A percentile compares a stretch with the other conserved stretches of the same genome.
Conservation (phyloP, 768 basidiomycete genomes). For the Rhizopogon salebrosus region DNA sequence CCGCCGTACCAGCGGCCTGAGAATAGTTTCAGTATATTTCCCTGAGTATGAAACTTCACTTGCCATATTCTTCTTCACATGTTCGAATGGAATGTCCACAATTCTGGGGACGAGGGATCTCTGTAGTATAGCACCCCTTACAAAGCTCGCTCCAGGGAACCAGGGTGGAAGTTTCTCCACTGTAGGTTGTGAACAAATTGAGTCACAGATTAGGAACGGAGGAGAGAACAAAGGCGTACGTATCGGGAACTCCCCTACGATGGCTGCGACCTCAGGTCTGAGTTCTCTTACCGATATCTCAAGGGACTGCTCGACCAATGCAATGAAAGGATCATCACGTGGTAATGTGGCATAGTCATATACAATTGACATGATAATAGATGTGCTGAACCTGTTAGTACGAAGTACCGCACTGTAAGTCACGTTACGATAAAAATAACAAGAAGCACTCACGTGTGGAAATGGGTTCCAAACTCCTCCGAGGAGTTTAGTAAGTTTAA, state of each 20-base stretch:
- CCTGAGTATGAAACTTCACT: background rate
- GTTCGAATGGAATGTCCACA: constrained; percentile 18
- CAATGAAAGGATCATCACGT: constrained; percentile 17
- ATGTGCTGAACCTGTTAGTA: constrained; percentile 14
- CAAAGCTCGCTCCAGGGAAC: constrained; percentile 18
- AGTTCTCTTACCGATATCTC: constrained; percentile 8
- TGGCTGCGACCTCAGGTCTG: constrained; percentile 14
- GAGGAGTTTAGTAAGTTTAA: constrained; percentile 19
- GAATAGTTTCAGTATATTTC: background rate
- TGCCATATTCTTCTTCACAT: constrained; percentile 18
- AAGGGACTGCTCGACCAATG: constrained; percentile 10
- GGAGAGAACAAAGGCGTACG: constrained; percentile 9
- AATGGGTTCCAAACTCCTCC: constrained; percentile 16
- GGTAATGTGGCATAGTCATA: constrained; percentile 16
- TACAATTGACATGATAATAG: constrained; percentile 19
- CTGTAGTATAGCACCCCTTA: constrained; percentile 7
- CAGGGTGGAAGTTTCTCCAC: constrained; percentile 16
- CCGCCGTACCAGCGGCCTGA: constrained; percentile 17
- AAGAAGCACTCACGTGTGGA: constrained; percentile 11
- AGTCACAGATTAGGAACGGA: background rate
- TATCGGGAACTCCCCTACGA: constrained; percentile 12
- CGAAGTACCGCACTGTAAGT: background rate
- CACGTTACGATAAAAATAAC: background rate
- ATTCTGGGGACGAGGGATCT: constrained; percentile 5
- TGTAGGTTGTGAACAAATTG: background rate